Conservation (phyloP, 2,329 filamentous ascomycete genomes). For the Helicocarpus griseus region DNA sequence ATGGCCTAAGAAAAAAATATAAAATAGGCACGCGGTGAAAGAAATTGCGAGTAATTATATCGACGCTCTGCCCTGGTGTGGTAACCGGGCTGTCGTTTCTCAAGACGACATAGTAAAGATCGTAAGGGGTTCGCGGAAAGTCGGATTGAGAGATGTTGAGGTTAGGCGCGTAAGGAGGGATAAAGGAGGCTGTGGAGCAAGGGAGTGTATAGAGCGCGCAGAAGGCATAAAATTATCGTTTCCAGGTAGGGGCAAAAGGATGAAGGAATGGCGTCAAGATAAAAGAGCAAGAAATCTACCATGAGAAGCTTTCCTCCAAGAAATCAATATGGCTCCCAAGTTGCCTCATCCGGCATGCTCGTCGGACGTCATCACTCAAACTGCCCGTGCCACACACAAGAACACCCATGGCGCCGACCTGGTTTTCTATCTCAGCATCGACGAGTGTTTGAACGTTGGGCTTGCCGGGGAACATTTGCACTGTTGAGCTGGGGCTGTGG, state of each 20-base stretch:
- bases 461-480: conserved; percentile 85
- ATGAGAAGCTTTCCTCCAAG: conserved; percentile 63
- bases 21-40: too few species aligned
- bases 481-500: conserved; percentile 62
- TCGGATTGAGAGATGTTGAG: too few species aligned
- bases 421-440: conserved; percentile 68
- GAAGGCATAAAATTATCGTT: background rate
- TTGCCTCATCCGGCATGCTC: conserved; percentile 56
- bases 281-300: conserved; percentile 21
- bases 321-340: conserved; percentile 58
- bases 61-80: too few species aligned
- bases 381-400: conserved; percentile 68
- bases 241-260: background rate
- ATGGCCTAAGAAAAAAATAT: too few species aligned
- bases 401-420: conserved; percentile 81
- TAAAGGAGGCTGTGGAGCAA: too few species aligned
- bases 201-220: too few species aligned
- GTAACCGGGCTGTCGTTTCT: too few species aligned
- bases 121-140: too few species aligned
- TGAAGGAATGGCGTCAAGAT: background rate
- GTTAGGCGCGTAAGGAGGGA: too few species aligned
- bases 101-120: too few species aligned
- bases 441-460: conserved; percentile 75
- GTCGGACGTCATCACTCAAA: conserved; percentile 65
- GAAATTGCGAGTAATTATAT: too few species aligned